Base-by-base conservation (phyloP, 805 yeast genomes). In the Peterozyma toletana region DNA sequence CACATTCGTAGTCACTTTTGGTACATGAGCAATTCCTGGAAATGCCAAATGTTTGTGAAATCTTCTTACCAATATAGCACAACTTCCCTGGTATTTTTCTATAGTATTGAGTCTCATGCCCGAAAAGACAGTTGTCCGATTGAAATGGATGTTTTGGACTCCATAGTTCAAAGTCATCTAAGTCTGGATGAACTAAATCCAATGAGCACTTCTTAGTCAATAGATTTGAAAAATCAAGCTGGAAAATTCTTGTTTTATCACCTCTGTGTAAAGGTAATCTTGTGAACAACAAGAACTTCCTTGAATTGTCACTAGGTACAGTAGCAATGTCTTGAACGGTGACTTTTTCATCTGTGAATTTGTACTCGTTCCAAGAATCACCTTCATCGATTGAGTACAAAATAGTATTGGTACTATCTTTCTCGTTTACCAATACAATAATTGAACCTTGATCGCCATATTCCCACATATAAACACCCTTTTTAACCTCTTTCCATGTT, bases 361-460 rank as follows among this genome's bases (percentile, higher is more conserved):
- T 58, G 58, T 67, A 80, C 2, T 78, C 82, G 1, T 55, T 46
- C 97, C 97, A 93, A 0, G 80, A 70, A 5, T 68, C 66, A 33
- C 98, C 99, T 50, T 82, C 85, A 63, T 93, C 91, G 11, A 80
- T 57, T 0, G 96, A 86, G 55, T 79, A 90, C 1, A 64, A 52
- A 0, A 91, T 43, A 1, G 64, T 61, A 47, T 86, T 70, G 0
- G 96, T 82, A 7, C 69, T 64, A 18, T 72, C 76, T 3, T 62
- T 67, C 5, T 75, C 77, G 35, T 79, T 71, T 2, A 84, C 91
- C 40, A 90, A 59, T 1, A 87, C 87, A 40, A 93, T 63, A 33
- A 93, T 74, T 1, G 96, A 81, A 14, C 99, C 99, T 50, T 87
- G 86, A 61, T 93, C 99, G 49, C 98, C 98, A 60, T 71, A 93